phyloP scores from a whole-genome alignment of 106 monocot genomes.

The Dactylorhiza incarnata region DNA sequence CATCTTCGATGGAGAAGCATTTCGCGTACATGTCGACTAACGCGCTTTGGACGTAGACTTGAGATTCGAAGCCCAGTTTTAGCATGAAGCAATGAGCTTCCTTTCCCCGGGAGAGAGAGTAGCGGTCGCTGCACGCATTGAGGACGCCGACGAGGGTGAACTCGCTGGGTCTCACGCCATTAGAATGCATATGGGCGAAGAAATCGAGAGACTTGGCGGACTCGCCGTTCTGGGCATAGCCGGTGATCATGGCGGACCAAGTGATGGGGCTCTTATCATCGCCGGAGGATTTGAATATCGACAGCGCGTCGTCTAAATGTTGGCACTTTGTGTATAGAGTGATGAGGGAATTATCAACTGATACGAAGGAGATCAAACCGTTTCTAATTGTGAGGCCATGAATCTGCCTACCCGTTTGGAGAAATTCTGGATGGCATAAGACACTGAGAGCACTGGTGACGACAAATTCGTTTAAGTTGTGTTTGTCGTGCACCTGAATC shows the following conservation, averaged over 20 bases:
- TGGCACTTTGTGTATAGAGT: conserved; percentile 62
- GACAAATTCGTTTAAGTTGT: conserved; percentile 43
- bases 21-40: conserved; percentile 70
- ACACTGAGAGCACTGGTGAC: conserved; percentile 52
- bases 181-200: conserved; percentile 42
- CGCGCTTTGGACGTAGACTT: conserved; percentile 45
- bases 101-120: conserved; percentile 21
- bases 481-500: conserved; percentile 27
- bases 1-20: conserved; percentile 36
- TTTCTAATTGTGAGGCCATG: conserved; percentile 32
- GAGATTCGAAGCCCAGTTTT: conserved; percentile 55
- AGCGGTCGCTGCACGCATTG: conserved; percentile 46
- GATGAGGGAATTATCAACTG: conserved; percentile 55
- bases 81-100: conserved; percentile 45
- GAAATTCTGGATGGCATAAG: conserved; percentile 21
- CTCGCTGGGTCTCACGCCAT: conserved; percentile 37
- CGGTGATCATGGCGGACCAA: conserved; percentile 74
- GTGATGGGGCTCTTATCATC: conserved; percentile 41
- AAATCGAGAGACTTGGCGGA: conserved; percentile 27
- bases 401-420: conserved; percentile 32
- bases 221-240: conserved; percentile 51
- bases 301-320: conserved; percentile 25
- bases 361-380: conserved; percentile 29
- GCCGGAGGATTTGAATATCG: conserved; percentile 33
- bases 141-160: conserved; percentile 66